Base-by-base conservation (phyloP, 2,329 filamentous ascomycete species). In the Colletotrichum sp. region DNA sequence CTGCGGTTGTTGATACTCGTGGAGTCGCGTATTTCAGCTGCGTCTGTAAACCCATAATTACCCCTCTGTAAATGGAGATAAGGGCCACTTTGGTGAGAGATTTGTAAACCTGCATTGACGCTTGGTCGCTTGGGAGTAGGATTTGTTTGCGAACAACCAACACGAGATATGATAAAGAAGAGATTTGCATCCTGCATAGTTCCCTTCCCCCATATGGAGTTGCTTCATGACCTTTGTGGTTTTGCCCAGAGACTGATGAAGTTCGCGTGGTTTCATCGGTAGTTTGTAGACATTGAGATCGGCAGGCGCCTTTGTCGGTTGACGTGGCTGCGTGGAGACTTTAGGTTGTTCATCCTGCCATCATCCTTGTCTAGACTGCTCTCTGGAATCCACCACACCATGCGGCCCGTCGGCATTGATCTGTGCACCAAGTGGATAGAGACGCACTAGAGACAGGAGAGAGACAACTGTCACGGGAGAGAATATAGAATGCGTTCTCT, bases 311-410 rank as follows among this genome's bases (percentile, higher is more conserved):
- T 62, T 36, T 51, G 62, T 33, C 31, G 31, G n/a, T 73, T 63
- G 68, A 73, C 71, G 62, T 66, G 68, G 68, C 55, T 66, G 47
- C 57, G 71, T 73, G 71, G 68, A 31, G 68, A 18, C 57, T 18
- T 43, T 47, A 58, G n/a, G 29, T 61, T 63, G 33, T 47, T 66
- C 62, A 67, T 51, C 62, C 61, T 71, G n/a, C 38, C 58, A 15
- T 8, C 5, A 59, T 47, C 71, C 62, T 61, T n/a, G 47, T 62
- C 29, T 31, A 34, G 47, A 63, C 55, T 62, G 43, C 21, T 29
- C 24, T 21, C n/a, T 18, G 8, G 43, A 71, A 51, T 34, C 61
- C 54, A 66, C 43, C 62, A 24, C 33, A 18, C 62, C 9, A 43
- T 43, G 71, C 71, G 68, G 71, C 68, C 68, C 62, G 43, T 21